phyloP scores from a whole-genome alignment of 345 rosid species.

The Brassica juncea region DNA sequence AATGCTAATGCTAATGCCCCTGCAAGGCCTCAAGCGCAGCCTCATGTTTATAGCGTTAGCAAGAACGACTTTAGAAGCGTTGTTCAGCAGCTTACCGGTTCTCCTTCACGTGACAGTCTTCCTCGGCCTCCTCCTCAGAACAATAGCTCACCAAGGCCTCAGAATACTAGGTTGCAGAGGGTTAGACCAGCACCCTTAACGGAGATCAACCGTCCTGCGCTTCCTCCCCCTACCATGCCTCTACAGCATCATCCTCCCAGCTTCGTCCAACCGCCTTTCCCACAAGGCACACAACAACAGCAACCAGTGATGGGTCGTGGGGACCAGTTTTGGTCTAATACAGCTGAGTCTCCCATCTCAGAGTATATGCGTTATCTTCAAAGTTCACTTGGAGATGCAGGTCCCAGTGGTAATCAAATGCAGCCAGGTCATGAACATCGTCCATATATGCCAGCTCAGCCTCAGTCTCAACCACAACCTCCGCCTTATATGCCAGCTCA shows the following conservation, averaged over 20 bases:
- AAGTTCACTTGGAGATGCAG: constrained; percentile 51
- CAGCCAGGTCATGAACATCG: constrained; percentile 34
- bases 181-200: constrained; percentile 81
- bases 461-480: background rate
- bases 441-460: background rate
- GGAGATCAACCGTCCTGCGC: constrained; percentile 60
- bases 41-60: constrained; percentile 93
- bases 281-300: constrained; percentile 41
- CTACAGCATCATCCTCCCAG: constrained; percentile 23
- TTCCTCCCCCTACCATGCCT: constrained; percentile 43
- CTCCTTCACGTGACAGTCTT: constrained; percentile 73
- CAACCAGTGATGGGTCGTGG: constrained; percentile 51
- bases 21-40: constrained; percentile 87
- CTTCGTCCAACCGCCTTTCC: constrained; percentile 19
- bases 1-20: constrained; percentile 34
- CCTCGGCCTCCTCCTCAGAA: constrained; percentile 79
- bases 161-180: constrained; percentile 75
- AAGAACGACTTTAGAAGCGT: constrained; percentile 83
- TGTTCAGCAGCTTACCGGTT: constrained; percentile 92
- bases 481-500: constrained; percentile 4
- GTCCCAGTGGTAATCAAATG: constrained; percentile 51
- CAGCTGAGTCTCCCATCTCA: constrained; percentile 80
- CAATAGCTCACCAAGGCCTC: constrained; percentile 63
- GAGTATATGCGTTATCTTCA: constrained; percentile 87
- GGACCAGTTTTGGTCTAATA: constrained; percentile 53